Evolutionary conservation across 2,329 filamentous ascomycete genomes (phyloP).

Genomic region (Chaetomium sp.): DNA sequence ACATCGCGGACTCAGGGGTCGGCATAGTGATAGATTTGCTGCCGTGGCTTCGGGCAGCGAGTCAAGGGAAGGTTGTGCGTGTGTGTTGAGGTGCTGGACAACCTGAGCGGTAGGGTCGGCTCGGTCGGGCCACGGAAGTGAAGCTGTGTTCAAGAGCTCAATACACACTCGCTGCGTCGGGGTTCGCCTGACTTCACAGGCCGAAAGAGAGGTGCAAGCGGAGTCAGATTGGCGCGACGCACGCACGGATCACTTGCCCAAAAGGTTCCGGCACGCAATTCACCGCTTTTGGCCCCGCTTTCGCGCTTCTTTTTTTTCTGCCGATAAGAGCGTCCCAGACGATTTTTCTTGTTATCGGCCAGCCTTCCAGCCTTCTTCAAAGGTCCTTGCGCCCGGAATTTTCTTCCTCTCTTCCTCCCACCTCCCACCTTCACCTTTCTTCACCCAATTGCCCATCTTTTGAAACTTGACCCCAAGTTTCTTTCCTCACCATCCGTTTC

Average conservation of each 20-base stretch:
- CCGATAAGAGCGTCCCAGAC: neutral
- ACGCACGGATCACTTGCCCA: too few species aligned
- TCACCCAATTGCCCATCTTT: conserved; percentile 15
- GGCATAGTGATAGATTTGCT: conserved; percentile 51
- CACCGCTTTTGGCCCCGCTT: too few species aligned
- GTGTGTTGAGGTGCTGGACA: conserved; percentile 12
- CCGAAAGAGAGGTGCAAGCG: too few species aligned
- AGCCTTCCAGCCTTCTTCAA: conserved; percentile 2
- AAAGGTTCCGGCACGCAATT: too few species aligned
- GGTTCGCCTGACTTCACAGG: conserved; percentile 15
- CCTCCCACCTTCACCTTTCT: conserved; percentile 9
- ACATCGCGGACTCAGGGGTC: conserved; percentile 73
- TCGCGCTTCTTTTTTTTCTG: too few species aligned
- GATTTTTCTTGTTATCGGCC: neutral
- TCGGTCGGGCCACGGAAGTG: conserved; percentile 10
- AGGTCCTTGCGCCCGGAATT: conserved; percentile 2
- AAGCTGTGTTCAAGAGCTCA: conserved; percentile 6
- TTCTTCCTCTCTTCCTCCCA: conserved; percentile 10
- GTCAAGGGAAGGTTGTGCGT: conserved; percentile 1
- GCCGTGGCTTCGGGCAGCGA: conserved; percentile 1
- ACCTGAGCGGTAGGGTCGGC: neutral
- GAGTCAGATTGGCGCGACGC: too few species aligned
- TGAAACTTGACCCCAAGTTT: conserved; percentile 13
- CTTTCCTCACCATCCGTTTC: conserved; percentile 15
- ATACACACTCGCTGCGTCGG: neutral